These are phyloP conservation scores for Skeletonema menzelii DNA, from an alignment of 108 stramenopile genomes.

Conservation along the genomic window DNA sequence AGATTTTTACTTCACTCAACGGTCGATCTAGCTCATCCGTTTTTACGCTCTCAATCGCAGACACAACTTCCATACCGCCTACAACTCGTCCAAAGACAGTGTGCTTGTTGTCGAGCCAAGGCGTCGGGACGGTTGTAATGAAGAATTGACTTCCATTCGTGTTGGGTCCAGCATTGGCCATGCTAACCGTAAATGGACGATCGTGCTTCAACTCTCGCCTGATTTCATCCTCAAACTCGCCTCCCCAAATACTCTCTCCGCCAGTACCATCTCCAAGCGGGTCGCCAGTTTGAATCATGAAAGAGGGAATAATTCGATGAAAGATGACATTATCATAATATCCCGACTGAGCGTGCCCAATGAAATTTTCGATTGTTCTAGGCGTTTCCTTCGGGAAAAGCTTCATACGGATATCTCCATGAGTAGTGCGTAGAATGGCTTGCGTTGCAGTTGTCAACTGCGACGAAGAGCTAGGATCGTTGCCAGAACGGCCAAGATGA, in stretches of 20 bases:
- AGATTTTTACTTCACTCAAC: conserved; percentile 88
- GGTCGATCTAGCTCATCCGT: conserved; percentile 97
- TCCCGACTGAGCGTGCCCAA: conserved; percentile 84
- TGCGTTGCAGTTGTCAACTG: conserved; percentile 47
- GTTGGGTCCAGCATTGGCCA: conserved; percentile 95
- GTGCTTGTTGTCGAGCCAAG: conserved; percentile 86
- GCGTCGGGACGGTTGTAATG: conserved; percentile 91
- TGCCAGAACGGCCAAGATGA: conserved; percentile 28
- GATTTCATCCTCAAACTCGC: conserved; percentile 99
- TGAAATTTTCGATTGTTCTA: conserved; percentile 95
- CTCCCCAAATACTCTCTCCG: conserved; percentile 99
- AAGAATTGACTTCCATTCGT: conserved; percentile 74
- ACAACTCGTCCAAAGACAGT: conserved; percentile 97
- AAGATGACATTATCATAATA: conserved; percentile 99
- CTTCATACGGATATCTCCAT: conserved; percentile 95
- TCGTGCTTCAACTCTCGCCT: conserved; percentile 67
- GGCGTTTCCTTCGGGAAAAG: conserved; percentile 89
- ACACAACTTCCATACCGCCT: conserved; percentile 94
- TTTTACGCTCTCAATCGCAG: conserved; percentile 90
- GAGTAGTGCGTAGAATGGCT: conserved; percentile 94
- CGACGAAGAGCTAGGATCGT: conserved; percentile 18
- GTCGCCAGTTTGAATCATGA: conserved; percentile 99
- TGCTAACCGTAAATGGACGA: conserved; percentile 95
- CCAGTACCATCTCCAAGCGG: conserved; percentile 99
- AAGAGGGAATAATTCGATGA: conserved; percentile 93